A percentile compares a stretch with the other conserved stretches of the same genome.
Evolutionary conservation across 345 rosid genomes (phyloP).

Genomic region (Durio zibethinus): DNA sequence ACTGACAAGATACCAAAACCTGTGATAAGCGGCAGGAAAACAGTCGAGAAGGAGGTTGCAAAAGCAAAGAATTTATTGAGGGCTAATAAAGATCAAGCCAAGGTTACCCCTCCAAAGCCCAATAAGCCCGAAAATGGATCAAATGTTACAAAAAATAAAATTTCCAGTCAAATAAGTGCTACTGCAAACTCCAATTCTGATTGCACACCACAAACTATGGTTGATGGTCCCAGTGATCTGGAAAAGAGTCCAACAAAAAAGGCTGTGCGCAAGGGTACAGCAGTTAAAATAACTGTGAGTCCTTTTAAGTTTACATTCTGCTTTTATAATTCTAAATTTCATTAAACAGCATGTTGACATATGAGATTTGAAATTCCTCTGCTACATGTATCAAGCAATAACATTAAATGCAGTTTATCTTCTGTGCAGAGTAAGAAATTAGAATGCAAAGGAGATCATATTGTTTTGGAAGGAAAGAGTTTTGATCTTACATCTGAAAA

Average conservation of each 20-base stretch:
- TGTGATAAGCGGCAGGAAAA: constrained; percentile 25
- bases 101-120: constrained; percentile 24
- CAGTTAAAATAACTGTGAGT: constrained; percentile 30
- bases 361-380: not conserved
- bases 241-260: constrained; percentile 22
- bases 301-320: not conserved
- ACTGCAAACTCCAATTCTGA: constrained; percentile 27
- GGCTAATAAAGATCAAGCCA: constrained; percentile 39
- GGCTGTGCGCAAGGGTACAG: constrained; percentile 16
- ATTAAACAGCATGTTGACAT: not conserved
- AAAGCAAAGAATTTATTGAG: constrained; percentile 38
- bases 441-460: constrained; percentile 35
- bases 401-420: constrained; percentile 6
- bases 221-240: constrained; percentile 20
- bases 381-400: not conserved
- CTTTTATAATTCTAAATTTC: not conserved
- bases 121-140: constrained; percentile 37
- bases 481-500: constrained; percentile 4
- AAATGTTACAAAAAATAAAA: constrained; percentile 24
- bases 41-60: constrained; percentile 26
- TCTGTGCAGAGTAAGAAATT: constrained; percentile 42
- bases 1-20: constrained; percentile 30
- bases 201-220: constrained; percentile 11
- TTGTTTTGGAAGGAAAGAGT: constrained; percentile 11
- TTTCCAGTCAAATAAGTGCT: constrained; percentile 11